These are phyloP conservation scores for Plasmodium relictum DNA, from an alignment of 169 alveolate species.

Conservation along the genomic window DNA sequence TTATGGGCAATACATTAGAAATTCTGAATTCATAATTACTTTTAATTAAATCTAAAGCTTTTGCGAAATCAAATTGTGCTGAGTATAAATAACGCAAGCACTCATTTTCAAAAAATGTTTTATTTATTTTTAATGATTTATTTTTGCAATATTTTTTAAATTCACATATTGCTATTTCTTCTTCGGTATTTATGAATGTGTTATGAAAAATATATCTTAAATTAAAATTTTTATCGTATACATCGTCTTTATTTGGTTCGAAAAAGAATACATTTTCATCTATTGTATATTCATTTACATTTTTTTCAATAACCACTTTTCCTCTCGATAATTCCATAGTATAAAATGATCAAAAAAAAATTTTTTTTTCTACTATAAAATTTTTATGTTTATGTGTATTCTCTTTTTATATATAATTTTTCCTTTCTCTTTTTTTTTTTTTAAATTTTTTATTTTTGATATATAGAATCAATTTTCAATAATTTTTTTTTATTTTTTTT, in stretches of 20 bases:
- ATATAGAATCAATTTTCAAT: too few species aligned
- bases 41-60: slow-evolving; percentile 65
- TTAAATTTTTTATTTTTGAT: too few species aligned
- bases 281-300: slow-evolving; percentile 74
- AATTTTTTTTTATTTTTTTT: too few species aligned
- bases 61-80: slow-evolving; percentile 80
- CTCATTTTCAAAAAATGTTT: slow-evolving; percentile 77
- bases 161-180: slow-evolving; percentile 77
- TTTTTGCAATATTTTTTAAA: slow-evolving; percentile 73
- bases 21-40: slow-evolving; percentile 79
- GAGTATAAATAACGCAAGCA: slow-evolving; percentile 79
- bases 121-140: slow-evolving; percentile 68
- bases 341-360: too few species aligned
- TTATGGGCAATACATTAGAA: slow-evolving; percentile 79
- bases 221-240: slow-evolving; percentile 62
- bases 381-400: background rate
- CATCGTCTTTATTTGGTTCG: slow-evolving; percentile 77
- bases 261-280: slow-evolving; percentile 79
- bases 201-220: slow-evolving; percentile 79
- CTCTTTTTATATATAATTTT: background rate
- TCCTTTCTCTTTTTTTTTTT: background rate
- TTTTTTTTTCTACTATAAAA: background rate
- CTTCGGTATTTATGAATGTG: slow-evolving; percentile 77
- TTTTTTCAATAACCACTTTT: slow-evolving; percentile 46
- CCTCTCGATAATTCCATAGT: slow-evolving; percentile 72